Evolutionary conservation across 495 filamentous ascomycete species (phyloP).

Genomic region (Cercophora newfieldiana): DNA sequence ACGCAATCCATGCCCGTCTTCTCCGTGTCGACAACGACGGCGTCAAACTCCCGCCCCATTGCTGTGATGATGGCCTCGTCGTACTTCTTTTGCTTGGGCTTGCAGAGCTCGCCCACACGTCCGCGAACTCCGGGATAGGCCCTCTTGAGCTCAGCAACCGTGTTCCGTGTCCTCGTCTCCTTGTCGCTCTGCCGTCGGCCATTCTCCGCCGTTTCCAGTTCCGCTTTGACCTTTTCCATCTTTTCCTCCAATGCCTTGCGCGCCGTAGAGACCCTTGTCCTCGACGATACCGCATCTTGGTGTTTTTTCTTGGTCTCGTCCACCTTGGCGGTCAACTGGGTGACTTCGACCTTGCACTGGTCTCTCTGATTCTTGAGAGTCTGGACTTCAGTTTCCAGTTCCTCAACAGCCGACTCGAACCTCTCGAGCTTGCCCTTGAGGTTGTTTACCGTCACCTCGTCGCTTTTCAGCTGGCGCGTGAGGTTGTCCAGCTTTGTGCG

Average conservation of each 20-base stretch:
- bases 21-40: slow-evolving; percentile 93
- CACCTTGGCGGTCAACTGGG: slow-evolving; percentile 72
- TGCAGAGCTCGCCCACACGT: slow-evolving; percentile 87
- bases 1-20: slow-evolving; percentile 94
- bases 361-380: slow-evolving; percentile 67
- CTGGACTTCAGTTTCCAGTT: slow-evolving; percentile 69
- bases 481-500: slow-evolving; percentile 83
- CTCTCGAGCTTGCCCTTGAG: slow-evolving; percentile 82
- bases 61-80: slow-evolving; percentile 90
- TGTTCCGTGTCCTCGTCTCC: slow-evolving; percentile 73
- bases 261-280: slow-evolving; percentile 72
- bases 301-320: slow-evolving; percentile 87
- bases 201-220: slow-evolving; percentile 79
- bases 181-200: slow-evolving; percentile 80
- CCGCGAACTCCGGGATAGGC: slow-evolving; percentile 91
- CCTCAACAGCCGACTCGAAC: slow-evolving; percentile 69
- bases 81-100: slow-evolving; percentile 94
- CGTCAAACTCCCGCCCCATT: slow-evolving; percentile 88
- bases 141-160: slow-evolving; percentile 80
- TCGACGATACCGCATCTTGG: slow-evolving; percentile 81
- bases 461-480: slow-evolving; percentile 79
- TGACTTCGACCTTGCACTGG: slow-evolving; percentile 57
- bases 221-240: slow-evolving; percentile 72
- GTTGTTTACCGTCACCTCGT: slow-evolving; percentile 83
- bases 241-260: slow-evolving; percentile 90